Evolutionary conservation across 208 protist genomes (phyloP), one percentile per base, ranked within the genome.

Genomic region (Chromosphaera perkinsii): DNA sequence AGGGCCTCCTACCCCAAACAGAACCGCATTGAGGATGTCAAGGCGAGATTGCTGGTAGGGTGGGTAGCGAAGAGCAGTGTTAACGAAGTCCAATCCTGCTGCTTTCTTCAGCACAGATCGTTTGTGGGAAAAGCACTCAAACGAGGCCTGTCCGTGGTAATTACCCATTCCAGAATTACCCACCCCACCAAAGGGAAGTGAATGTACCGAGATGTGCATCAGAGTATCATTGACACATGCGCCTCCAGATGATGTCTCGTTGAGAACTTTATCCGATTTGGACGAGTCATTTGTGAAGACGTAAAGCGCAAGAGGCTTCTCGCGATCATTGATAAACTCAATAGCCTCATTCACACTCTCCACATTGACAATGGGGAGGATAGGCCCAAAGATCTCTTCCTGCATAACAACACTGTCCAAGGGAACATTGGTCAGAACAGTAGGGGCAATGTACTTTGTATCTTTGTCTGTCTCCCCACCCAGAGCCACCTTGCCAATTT

Each of bases 151-250:
- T 4, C 87, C 85, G 56, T 92, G 82, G 66, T 87, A 90, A 10
- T 27, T 60, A 26, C 90, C 90, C 68, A 87, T 82, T 22, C 90
- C 90, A 39, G 80, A 88, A 27, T 79, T 14, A 35, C 90, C 88
- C n/a, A 92, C 79, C 26, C 90, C 90, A 39, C 88, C 90, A 79
- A 92, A 94, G 32, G 90, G 88, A n/a, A 92, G 54, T 12, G 32
- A 31, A 9, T 4, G 14, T 29, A 66, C 59, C 22, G 24, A 31
- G 26, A 78, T 54, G 49, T 91, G 85, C 20, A 86, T 31, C 20
- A 91, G 36, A 35, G 51, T 51, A 55, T 90, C 85, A 76, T 94
- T 92, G 40, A 89, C 72, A 37, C 59, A 10, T 1, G 82, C 47
- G 10, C 54, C 78, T 24, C 88, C 90, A 14, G 79, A 83, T 32